Percentiles rank a stretch among this genome's conserved stretches.
phyloP scores from a whole-genome alignment of 305 asterid genomes.

The Rubia occidens region DNA sequence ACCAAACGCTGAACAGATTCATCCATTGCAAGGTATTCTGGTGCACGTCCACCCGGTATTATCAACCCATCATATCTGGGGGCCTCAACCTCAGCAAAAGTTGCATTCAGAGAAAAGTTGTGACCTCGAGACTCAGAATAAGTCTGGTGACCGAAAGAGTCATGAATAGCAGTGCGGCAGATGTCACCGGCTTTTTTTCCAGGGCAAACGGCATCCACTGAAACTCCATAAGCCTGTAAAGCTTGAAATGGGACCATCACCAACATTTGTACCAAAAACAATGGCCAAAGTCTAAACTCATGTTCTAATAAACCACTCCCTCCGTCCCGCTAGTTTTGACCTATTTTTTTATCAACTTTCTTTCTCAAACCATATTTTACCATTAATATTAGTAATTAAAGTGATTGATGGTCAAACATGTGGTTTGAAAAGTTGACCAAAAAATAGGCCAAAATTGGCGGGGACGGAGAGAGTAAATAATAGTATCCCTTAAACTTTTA shows the following conservation, averaged over 20 bases:
- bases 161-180: constrained; percentile 76
- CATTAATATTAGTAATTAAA: no score
- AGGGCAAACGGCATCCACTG: constrained; percentile 89
- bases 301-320: no score
- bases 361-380: no score
- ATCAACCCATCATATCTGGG: constrained; percentile 69
- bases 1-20: constrained; percentile 55
- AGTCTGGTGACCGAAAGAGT: constrained; percentile 66
- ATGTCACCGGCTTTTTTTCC: constrained; percentile 84
- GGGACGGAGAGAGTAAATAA: no score
- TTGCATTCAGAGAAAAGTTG: constrained; percentile 76
- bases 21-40: constrained; percentile 77
- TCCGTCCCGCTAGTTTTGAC: no score
- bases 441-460: no score
- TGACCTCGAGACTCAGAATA: constrained; percentile 83
- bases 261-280: no score
- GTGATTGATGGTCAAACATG: no score
- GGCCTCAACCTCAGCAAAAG: constrained; percentile 56
- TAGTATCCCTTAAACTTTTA: no score
- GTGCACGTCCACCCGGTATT: constrained; percentile 96
- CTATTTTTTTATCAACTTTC: no score
- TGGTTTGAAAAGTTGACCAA: no score
- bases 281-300: no score
- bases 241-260: constrained; percentile 96
- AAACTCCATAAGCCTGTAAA: constrained; percentile 65